Evolutionary conservation across 2,329 filamentous ascomycete species (phyloP), one percentile per base, ranked within the genome.

Genomic region (Colletotrichum eleusines): DNA sequence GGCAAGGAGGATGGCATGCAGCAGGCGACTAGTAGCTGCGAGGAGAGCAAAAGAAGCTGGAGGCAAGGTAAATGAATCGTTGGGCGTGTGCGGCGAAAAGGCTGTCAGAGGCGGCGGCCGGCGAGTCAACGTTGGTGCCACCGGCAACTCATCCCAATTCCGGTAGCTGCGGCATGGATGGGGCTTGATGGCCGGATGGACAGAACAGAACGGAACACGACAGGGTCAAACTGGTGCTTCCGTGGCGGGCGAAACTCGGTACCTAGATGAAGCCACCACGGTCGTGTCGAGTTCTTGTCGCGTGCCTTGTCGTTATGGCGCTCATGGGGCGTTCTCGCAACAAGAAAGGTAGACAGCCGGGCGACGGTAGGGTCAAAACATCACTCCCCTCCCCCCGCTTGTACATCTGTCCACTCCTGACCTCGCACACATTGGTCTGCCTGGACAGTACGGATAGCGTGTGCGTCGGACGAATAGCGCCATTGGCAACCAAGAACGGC

Each of bases 91-190:
- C 33, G n/a, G 53, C 33, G 50, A 28, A 42, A 60, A 61, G 35
- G 40, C 26, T 62, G 68, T 58, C 64, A 54, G 61, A 57, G 67
- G 20, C 58, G 46, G 66, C 38, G 64, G 55, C 35, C 63, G 58
- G 64, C 64, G 68, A 68, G 64, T 71, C 68, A 71, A 31, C 35
- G n/a, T 42, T 67, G 33, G 42, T 53, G 31, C 50, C 20, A 54
- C 28, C 61, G 54, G 67, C 46, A 68, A 57, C 46, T 40, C 33
- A 42, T 48, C 48, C 68, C 33, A 33, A 59, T 59, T 63, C 53
- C 64, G 64, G 58, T 63, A 63, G 64, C 38, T 71, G 64, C 58
- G 61, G 68, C 38, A 20, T 66, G 68, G 57, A 54, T 61, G 50
- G 53, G 9, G 44, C 20, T 38, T 20, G 31, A 55, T 23, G 33